Conservation (phyloP, 306 rosid genomes). For the Datisca glomerata region DNA sequence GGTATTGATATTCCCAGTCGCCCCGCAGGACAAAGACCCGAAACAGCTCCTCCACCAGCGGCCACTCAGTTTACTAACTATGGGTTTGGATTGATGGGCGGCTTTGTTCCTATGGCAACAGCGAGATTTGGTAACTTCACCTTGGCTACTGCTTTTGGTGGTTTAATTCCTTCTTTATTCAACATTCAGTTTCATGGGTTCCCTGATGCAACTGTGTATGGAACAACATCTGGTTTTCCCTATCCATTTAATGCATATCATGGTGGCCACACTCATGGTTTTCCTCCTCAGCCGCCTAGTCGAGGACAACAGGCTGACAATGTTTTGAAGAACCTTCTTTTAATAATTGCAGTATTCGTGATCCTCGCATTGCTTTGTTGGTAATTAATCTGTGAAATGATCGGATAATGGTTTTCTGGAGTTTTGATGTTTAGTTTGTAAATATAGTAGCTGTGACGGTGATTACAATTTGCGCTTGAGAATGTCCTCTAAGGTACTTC, state of each 20-base stretch:
- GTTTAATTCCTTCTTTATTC: conserved; percentile 64
- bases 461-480: too few species aligned
- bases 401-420: too few species aligned
- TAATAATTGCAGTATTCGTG: conserved; percentile 61
- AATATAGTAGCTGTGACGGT: conserved; percentile 1
- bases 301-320: conserved; percentile 63
- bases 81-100: conserved; percentile 81
- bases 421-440: background rate
- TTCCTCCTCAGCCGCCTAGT: conserved; percentile 29
- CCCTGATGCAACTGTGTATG: conserved; percentile 82
- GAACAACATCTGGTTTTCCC: conserved; percentile 74
- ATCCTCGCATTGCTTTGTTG: conserved; percentile 59
- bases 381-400: too few species aligned
- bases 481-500: too few species aligned
- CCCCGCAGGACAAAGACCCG: conserved; percentile 76
- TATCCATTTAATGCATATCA: conserved; percentile 50
- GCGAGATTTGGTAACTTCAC: conserved; percentile 82
- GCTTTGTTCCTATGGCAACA: conserved; percentile 67
- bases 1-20: conserved; percentile 70
- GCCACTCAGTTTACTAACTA: conserved; percentile 43
- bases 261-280: conserved; percentile 48
- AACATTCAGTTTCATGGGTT: conserved; percentile 73
- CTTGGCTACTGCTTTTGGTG: conserved; percentile 68
- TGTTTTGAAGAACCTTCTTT: conserved; percentile 61
- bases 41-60: conserved; percentile 45